These are phyloP conservation scores for Beta corolliflora DNA, from an alignment of 179 eudicot genomes.

Conservation along the genomic window DNA sequence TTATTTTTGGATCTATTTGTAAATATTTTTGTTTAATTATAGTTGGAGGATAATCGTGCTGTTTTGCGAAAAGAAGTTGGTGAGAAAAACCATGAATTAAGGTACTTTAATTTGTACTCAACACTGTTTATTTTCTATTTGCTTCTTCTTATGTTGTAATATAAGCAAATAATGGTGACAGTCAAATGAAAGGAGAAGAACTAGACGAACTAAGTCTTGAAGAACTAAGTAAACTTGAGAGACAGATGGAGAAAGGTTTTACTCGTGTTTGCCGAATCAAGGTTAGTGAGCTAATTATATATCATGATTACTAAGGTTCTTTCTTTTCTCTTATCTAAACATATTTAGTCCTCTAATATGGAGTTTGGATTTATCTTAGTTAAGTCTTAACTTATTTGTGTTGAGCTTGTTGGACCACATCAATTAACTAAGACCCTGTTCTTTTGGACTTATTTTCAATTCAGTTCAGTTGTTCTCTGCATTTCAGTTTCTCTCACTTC, in stretches of 20 bases:
- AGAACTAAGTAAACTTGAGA: conserved; percentile 56
- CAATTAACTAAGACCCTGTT: too few relatives aligned
- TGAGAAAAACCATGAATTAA: conserved; percentile 19
- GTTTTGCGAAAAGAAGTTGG: conserved; percentile 21
- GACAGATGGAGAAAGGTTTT: conserved; percentile 41
- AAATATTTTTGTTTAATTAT: neutral
- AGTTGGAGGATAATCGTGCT: conserved; percentile 23
- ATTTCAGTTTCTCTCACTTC: too few relatives aligned
- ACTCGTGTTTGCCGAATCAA: conserved; percentile 47
- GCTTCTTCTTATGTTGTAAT: neutral
- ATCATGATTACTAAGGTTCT: neutral
- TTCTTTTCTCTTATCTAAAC: neutral
- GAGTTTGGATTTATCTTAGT: too few relatives aligned
- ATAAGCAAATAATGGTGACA: conserved; percentile 9
- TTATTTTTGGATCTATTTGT: neutral
- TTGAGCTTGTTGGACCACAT: too few relatives aligned
- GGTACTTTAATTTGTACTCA: conserved; percentile 6
- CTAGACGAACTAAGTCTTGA: conserved; percentile 48
- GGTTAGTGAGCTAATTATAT: conserved; percentile 32
- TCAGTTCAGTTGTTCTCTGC: too few relatives aligned
- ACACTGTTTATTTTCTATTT: neutral
- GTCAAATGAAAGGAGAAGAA: conserved; percentile 59
- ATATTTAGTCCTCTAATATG: too few relatives aligned
- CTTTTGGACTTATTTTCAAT: too few relatives aligned
- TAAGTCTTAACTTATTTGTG: too few relatives aligned